phyloP scores from a whole-genome alignment of 2,329 filamentous ascomycete species.

The Teratosphaeria viscida region DNA sequence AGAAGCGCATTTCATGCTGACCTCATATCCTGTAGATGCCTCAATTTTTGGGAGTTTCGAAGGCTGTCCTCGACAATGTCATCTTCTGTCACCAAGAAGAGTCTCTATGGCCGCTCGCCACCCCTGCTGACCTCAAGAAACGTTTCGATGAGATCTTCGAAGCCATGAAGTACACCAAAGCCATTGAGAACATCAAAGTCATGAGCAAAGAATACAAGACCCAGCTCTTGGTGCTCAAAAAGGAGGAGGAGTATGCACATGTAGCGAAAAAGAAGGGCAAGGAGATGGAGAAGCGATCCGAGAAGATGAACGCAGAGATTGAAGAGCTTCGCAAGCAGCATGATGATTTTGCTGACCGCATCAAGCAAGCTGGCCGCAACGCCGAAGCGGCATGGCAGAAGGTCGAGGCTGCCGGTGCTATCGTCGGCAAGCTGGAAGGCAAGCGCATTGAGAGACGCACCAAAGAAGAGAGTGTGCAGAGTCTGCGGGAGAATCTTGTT shows the following conservation, averaged over 20 bases:
- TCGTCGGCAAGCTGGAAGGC: conserved; percentile 63
- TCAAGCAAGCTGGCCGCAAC: conserved; percentile 44
- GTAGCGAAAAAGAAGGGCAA: conserved; percentile 76
- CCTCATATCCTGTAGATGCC: conserved; percentile 49
- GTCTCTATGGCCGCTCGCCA: conserved; percentile 91
- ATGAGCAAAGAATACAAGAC: conserved; percentile 74
- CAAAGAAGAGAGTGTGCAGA: conserved; percentile 58
- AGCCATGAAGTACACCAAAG: conserved; percentile 91
- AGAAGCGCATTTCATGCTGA: background rate
- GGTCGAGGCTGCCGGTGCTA: conserved; percentile 61
- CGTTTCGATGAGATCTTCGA: conserved; percentile 97
- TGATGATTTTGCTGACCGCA: conserved; percentile 48
- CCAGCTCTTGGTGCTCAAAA: conserved; percentile 61
- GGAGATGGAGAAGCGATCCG: conserved; percentile 34
- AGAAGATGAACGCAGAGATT: conserved; percentile 56
- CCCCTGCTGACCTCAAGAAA: conserved; percentile 76
- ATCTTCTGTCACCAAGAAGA: conserved; percentile 99
- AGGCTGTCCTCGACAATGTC: conserved; percentile 82
- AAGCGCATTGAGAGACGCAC: conserved; percentile 66
- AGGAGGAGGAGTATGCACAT: conserved; percentile 67
- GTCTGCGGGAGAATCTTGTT: conserved; percentile 61
- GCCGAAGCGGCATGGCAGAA: conserved; percentile 58
- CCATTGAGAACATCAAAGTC: conserved; percentile 86
- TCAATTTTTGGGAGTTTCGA: conserved; percentile 76
- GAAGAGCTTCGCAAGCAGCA: conserved; percentile 50